These are phyloP conservation scores for Escovopsis sp. DNA, from an alignment of 2,329 filamentous ascomycete genomes.

Conservation along the genomic window DNA sequence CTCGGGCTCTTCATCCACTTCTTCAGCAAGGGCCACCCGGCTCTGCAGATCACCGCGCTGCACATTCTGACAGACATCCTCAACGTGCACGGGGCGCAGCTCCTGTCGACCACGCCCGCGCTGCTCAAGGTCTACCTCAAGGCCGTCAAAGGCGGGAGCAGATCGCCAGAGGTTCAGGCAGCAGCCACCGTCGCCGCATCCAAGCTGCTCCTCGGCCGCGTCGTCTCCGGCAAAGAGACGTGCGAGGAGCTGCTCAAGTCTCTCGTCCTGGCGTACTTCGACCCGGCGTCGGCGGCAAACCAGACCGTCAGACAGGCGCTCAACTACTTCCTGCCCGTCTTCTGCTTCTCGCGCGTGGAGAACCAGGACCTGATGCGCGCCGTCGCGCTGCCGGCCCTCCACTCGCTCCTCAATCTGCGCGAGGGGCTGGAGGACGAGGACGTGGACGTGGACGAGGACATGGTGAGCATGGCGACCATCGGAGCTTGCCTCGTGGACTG, in stretches of 20 bases:
- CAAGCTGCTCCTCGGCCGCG: slow-evolving; percentile 70
- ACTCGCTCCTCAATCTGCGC: slow-evolving; percentile 57
- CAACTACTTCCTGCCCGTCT: slow-evolving; percentile 89
- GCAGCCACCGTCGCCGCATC: slow-evolving; percentile 68
- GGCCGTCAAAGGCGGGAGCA: slow-evolving; percentile 58
- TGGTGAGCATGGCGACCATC: slow-evolving; percentile 65
- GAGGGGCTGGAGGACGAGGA: slow-evolving; percentile 63
- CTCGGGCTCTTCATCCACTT: slow-evolving; percentile 89
- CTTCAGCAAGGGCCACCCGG: slow-evolving; percentile 82
- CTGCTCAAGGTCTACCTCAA: slow-evolving; percentile 78
- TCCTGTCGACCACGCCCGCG: slow-evolving; percentile 51
- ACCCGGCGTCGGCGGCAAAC: slow-evolving; percentile 66
- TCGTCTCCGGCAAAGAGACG: slow-evolving; percentile 55
- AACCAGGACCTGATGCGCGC: slow-evolving; percentile 72
- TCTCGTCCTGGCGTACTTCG: slow-evolving; percentile 77
- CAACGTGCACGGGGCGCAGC: slow-evolving; percentile 70
- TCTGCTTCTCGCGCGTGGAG: slow-evolving; percentile 69
- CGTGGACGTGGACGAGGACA: slow-evolving; percentile 58
- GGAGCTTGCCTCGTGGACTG: slow-evolving; percentile 80
- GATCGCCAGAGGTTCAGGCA: slow-evolving; percentile 60
- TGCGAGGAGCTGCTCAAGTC: slow-evolving; percentile 67
- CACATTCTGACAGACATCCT: slow-evolving; percentile 90
- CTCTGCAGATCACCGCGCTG: slow-evolving; percentile 75
- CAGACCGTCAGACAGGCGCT: slow-evolving; percentile 73
- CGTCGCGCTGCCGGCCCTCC: slow-evolving; percentile 59